phyloP scores from a whole-genome alignment of 192 early-diverging fungal species.

The Rhizophlyctis rosea region DNA sequence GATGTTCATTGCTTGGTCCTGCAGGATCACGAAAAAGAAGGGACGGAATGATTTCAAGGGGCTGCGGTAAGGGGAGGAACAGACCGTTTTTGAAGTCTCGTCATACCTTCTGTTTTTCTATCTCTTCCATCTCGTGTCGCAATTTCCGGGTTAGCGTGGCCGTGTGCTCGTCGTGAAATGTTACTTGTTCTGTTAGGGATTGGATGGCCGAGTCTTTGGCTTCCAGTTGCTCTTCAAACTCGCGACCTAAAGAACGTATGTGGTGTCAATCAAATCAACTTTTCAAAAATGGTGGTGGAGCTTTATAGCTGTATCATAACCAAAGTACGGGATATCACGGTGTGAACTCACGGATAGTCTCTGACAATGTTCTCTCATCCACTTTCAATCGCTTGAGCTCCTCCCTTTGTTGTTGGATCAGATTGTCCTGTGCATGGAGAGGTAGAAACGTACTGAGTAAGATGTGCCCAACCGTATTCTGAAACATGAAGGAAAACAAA shows the following conservation, averaged over 20 bases:
- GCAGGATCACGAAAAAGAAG: constrained; percentile 1
- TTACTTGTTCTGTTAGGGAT: constrained; percentile 20
- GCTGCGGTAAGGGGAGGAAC: neutral
- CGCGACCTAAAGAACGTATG: constrained; percentile 21
- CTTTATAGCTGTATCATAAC: constrained; percentile 10
- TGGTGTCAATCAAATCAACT: neutral
- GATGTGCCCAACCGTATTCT: no score
- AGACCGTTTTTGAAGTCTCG: neutral
- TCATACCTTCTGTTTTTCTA: constrained; percentile 46
- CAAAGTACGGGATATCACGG: neutral
- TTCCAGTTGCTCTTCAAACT: constrained; percentile 32
- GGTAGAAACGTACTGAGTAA: constrained; percentile 11
- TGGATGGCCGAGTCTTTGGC: constrained; percentile 25
- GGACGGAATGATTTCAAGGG: neutral
- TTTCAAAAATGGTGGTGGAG: neutral
- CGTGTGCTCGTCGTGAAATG: constrained; percentile 17
- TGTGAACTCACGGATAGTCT: constrained; percentile 27
- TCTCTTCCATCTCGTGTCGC: constrained; percentile 25
- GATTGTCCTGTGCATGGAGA: constrained; percentile 32
- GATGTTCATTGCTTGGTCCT: constrained; percentile 41
- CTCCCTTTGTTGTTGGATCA: constrained; percentile 40
- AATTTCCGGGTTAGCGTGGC: constrained; percentile 14
- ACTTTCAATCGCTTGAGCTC: constrained; percentile 44
- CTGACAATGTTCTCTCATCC: constrained; percentile 37
- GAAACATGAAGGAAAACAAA: no score